These are phyloP conservation scores for Blastocystis sp. DNA, from an alignment of 352 stramenopile genomes.

Conservation along the genomic window DNA sequence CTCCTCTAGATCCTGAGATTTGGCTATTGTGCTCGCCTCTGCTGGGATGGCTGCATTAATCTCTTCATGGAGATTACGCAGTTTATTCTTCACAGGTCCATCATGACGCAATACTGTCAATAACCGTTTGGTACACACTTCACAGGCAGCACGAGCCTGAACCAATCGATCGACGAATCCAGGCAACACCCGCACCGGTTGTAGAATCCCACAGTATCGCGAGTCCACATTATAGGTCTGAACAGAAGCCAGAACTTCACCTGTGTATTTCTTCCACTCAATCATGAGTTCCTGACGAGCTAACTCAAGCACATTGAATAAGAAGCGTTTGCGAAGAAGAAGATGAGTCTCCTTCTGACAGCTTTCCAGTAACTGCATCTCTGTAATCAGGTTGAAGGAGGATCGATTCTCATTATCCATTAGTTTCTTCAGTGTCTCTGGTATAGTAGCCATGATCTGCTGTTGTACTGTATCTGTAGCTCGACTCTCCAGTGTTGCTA, in stretches of 20 bases:
- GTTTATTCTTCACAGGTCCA: neutral
- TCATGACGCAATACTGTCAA: neutral
- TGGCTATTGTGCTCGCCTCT: neutral
- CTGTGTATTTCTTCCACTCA: neutral
- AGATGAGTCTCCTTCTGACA: neutral
- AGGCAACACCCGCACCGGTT: neutral
- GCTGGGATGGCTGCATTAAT: neutral
- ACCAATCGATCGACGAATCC: neutral
- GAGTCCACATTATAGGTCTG: neutral
- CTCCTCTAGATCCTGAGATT: neutral
- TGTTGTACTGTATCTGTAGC: neutral
- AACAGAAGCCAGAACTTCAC: neutral
- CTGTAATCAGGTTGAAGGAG: neutral
- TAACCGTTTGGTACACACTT: neutral
- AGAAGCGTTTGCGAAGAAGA: neutral
- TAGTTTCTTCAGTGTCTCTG: neutral
- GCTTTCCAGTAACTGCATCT: neutral
- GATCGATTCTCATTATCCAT: constrained; percentile 45
- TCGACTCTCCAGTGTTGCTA: constrained; percentile 25
- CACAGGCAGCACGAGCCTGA: neutral
- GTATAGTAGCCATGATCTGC: neutral
- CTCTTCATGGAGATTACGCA: neutral
- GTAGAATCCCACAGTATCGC: constrained; percentile 12
- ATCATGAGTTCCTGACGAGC: neutral
- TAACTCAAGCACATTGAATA: neutral